phyloP scores from a whole-genome alignment of 2,329 filamentous ascomycete genomes.

The Xylariaceae sp. region DNA sequence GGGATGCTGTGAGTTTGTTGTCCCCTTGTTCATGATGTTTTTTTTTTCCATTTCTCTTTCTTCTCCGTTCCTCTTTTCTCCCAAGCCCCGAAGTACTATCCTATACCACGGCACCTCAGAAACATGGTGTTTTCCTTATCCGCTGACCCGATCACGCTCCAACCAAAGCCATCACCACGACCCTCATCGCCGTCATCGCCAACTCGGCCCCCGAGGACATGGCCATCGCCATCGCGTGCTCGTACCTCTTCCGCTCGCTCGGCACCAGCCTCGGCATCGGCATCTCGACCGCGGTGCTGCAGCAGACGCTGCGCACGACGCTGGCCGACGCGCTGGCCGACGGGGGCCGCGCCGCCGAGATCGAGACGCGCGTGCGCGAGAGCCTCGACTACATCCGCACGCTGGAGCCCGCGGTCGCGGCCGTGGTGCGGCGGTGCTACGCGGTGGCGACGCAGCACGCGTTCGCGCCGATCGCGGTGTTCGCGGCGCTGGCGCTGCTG shows the following conservation, averaged over 20 bases:
- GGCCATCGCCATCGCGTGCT: slow-evolving; percentile 72
- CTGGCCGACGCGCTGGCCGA: slow-evolving; percentile 48
- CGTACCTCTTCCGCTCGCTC: slow-evolving; percentile 74
- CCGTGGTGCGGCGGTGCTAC: slow-evolving; percentile 63
- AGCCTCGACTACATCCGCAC: slow-evolving; percentile 65
- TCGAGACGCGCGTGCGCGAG: slow-evolving; percentile 65
- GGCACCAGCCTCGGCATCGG: slow-evolving; percentile 74
- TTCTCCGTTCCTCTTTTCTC: background rate
- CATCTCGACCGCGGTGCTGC: slow-evolving; percentile 66
- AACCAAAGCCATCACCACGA: slow-evolving; percentile 67
- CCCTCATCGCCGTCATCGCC: slow-evolving; percentile 67
- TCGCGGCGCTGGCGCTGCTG: slow-evolving; percentile 35
- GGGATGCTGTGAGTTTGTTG: slow-evolving; percentile 28
- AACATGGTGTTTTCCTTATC: too few species aligned
- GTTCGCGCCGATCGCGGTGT: slow-evolving; percentile 33
- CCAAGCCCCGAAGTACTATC: too few species aligned
- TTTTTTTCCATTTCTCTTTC: background rate
- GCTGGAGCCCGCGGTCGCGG: slow-evolving; percentile 56
- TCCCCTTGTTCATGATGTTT: slow-evolving; percentile 1
- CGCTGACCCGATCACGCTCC: too few species aligned
- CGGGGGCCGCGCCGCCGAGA: slow-evolving; percentile 56
- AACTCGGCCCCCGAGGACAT: slow-evolving; percentile 65
- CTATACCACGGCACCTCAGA: too few species aligned
- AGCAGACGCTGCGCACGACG: slow-evolving; percentile 58
- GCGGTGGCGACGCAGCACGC: slow-evolving; percentile 40